A percentile compares a stretch with the other conserved stretches of the same genome.
Evolutionary conservation across 2,329 filamentous ascomycete species (phyloP).

Genomic region (Coniochaeta sp.): DNA sequence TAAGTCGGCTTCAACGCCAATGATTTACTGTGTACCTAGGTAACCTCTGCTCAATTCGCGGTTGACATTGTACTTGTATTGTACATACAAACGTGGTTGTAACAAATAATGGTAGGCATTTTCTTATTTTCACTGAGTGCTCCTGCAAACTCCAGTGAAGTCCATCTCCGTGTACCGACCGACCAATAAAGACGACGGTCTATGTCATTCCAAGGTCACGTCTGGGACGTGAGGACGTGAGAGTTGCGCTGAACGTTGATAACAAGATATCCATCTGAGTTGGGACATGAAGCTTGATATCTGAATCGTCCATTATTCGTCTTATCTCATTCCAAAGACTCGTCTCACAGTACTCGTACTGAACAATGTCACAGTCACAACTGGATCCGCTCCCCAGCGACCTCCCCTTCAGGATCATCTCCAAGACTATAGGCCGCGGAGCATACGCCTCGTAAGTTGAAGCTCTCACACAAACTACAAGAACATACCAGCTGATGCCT

Average conservation of each 20-base stretch:
- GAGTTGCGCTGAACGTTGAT: too few relatives aligned
- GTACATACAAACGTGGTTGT: too few relatives aligned
- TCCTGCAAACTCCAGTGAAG: not conserved
- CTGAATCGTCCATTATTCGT: not conserved
- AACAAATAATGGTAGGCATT: not conserved
- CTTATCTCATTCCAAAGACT: not conserved
- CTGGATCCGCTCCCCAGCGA: slow-evolving; percentile 76
- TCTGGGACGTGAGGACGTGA: too few relatives aligned
- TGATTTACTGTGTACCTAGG: not conserved
- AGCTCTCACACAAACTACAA: not conserved
- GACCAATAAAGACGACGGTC: not conserved
- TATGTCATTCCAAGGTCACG: too few relatives aligned
- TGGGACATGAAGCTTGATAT: not conserved
- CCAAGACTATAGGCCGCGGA: slow-evolving; percentile 91
- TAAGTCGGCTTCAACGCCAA: not conserved
- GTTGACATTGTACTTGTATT: not conserved
- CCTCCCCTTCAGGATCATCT: slow-evolving; percentile 89
- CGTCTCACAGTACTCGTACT: slow-evolving; percentile 8
- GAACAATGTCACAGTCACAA: slow-evolving; percentile 67
- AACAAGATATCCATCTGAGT: too few relatives aligned
- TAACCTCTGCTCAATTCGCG: not conserved
- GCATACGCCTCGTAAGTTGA: slow-evolving; percentile 84
- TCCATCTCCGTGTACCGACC: not conserved
- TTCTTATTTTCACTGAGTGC: not conserved
- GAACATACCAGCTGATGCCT: not conserved